Conservation (phyloP, 2,329 filamentous ascomycete species). For the Fusarium sterilihyphosum region DNA sequence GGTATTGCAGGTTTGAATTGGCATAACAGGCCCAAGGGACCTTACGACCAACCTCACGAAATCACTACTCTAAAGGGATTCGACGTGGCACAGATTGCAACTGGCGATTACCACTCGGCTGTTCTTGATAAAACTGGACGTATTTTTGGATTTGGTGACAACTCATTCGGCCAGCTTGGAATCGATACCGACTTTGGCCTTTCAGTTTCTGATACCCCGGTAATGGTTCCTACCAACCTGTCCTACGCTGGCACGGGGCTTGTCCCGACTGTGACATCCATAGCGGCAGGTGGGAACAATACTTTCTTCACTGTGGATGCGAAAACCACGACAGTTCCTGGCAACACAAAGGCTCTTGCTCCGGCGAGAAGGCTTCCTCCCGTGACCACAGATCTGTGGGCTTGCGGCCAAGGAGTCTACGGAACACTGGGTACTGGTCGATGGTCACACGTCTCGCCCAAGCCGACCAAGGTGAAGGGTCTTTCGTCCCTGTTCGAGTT, state of each 20-base stretch:
- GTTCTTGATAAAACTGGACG: slow-evolving; percentile 79
- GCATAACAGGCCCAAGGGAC: slow-evolving; percentile 77
- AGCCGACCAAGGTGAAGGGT: slow-evolving; percentile 81
- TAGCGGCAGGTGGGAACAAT: slow-evolving; percentile 87
- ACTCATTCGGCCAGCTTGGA: slow-evolving; percentile 91
- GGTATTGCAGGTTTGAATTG: slow-evolving; percentile 86
- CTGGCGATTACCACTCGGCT: slow-evolving; percentile 88
- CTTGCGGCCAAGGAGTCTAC: slow-evolving; percentile 85
- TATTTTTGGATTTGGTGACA: slow-evolving; percentile 91
- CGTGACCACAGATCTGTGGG: slow-evolving; percentile 74
- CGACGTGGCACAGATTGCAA: slow-evolving; percentile 77
- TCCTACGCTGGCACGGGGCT: slow-evolving; percentile 76
- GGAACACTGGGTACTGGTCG: slow-evolving; percentile 85
- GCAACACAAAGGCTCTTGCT: slow-evolving; percentile 32
- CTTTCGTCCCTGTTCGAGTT: slow-evolving; percentile 89
- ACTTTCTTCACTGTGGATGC: slow-evolving; percentile 90
- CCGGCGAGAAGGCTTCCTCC: slow-evolving; percentile 49
- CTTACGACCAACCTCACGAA: slow-evolving; percentile 86
- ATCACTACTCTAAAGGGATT: slow-evolving; percentile 76
- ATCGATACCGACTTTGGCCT: slow-evolving; percentile 73
- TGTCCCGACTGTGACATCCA: slow-evolving; percentile 73
- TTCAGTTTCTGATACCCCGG: slow-evolving; percentile 73
- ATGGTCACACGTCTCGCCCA: slow-evolving; percentile 87
- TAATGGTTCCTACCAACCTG: slow-evolving; percentile 73
- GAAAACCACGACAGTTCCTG: slow-evolving; percentile 54